A percentile compares a stretch with the other conserved stretches of the same genome.
Evolutionary conservation across 2,329 filamentous ascomycete species (phyloP).

Genomic region (Verticillium dahliae): DNA sequence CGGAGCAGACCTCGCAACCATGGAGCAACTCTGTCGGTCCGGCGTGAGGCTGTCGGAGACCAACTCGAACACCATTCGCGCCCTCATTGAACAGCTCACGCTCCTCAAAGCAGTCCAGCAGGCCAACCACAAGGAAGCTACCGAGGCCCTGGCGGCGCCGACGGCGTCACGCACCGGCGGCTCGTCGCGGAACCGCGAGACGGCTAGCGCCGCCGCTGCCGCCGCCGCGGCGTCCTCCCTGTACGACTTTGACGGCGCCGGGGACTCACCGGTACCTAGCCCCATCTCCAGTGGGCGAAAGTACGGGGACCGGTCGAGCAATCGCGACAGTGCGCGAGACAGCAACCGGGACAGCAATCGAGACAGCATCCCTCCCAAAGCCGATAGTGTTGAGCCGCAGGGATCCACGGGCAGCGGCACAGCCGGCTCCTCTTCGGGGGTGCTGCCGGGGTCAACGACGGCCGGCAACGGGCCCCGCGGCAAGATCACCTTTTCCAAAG

Average conservation of each 20-base stretch:
- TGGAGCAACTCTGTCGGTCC: conserved; percentile 35
- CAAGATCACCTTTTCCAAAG: conserved; percentile 52
- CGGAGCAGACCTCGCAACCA: conserved; percentile 25
- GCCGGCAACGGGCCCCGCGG: conserved; percentile 13
- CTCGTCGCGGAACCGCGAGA: conserved; percentile 6
- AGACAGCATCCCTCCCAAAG: conserved; percentile 48
- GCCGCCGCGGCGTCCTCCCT: conserved; percentile 24
- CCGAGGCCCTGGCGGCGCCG: conserved; percentile 15
- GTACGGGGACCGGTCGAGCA: conserved; percentile 25
- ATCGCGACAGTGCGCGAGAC: conserved; percentile 28
- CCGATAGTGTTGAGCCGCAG: conserved; percentile 50
- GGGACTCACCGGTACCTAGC: conserved; percentile 38
- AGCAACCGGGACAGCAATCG: conserved; percentile 30
- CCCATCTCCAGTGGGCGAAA: conserved; percentile 27
- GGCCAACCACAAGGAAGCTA: conserved; percentile 28
- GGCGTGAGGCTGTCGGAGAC: conserved; percentile 34
- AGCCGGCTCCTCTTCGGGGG: conserved; percentile 16
- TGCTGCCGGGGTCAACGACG: background rate
- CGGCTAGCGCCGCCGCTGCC: conserved; percentile 7
- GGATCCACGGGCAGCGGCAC: conserved; percentile 29
- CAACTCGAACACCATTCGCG: conserved; percentile 27
- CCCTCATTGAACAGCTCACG: conserved; percentile 33
- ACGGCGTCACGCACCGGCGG: conserved; percentile 10
- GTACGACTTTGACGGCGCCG: conserved; percentile 37
- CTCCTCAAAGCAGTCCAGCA: conserved; percentile 34